Percentiles rank a stretch among this genome's conserved stretches.
These are phyloP conservation scores for Neonectria punicea DNA, from an alignment of 2,329 filamentous ascomycete species.

Conservation along the genomic window DNA sequence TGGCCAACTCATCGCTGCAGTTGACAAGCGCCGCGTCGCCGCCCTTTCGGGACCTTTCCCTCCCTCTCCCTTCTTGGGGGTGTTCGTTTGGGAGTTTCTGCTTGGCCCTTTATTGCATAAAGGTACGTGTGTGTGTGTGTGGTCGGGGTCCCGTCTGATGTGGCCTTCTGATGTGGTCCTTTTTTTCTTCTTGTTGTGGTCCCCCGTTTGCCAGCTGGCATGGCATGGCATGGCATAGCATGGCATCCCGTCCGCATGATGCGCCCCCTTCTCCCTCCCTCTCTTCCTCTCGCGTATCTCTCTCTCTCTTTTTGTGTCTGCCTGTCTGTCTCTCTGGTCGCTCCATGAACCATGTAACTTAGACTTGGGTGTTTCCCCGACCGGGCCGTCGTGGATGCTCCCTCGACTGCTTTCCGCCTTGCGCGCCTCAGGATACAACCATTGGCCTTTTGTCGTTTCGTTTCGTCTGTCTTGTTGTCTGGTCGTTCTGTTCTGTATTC, in stretches of 20 bases:
- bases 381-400: slow-evolving; percentile 23
- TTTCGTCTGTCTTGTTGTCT: slow-evolving; percentile 32
- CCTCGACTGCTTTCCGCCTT: slow-evolving; percentile 10
- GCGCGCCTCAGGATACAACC: slow-evolving; percentile 19
- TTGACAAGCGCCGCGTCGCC: slow-evolving; percentile 47
- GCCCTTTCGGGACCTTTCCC: slow-evolving; percentile 21
- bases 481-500: slow-evolving; percentile 8
- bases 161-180: neutral
- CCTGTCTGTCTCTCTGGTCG: neutral
- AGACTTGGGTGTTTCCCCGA: slow-evolving; percentile 1
- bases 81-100: slow-evolving; percentile 19
- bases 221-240: neutral
- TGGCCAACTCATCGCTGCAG: slow-evolving; percentile 58
- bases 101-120: slow-evolving; percentile 6
- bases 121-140: neutral
- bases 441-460: slow-evolving; percentile 15
- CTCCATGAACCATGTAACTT: neutral
- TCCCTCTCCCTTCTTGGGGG: neutral
- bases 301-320: neutral
- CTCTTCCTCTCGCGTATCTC: neutral
- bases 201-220: neutral
- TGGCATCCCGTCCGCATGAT: neutral
- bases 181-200: neutral
- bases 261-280: neutral
- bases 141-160: no score